These are phyloP conservation scores for Diplodia intermedia DNA, from an alignment of 2,329 filamentous ascomycete genomes.

Conservation along the genomic window DNA sequence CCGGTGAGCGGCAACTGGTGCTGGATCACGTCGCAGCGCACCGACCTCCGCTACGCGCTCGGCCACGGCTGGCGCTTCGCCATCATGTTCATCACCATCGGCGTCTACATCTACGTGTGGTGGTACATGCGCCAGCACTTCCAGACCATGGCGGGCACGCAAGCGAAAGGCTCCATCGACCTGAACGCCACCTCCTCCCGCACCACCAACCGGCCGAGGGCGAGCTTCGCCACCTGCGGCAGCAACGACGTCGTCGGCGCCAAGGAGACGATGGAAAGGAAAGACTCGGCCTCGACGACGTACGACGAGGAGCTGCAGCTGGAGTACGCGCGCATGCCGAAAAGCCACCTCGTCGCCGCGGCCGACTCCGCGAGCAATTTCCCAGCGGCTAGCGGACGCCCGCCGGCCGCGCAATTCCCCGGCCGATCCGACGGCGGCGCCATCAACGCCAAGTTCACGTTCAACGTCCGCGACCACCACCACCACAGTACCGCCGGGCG, in stretches of 20 bases:
- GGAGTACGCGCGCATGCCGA: background rate
- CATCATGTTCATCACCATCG: conserved; percentile 51
- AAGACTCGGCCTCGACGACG: background rate
- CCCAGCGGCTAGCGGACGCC: no score
- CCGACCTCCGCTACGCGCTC: conserved; percentile 53
- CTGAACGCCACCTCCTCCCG: background rate
- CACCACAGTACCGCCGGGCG: background rate
- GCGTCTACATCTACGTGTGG: conserved; percentile 55
- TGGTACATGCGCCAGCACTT: conserved; percentile 40
- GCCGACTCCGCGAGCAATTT: no score
- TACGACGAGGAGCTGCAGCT: conserved; percentile 12
- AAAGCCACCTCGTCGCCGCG: no score
- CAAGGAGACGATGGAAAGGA: background rate
- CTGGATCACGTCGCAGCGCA: conserved; percentile 51
- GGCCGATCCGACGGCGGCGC: background rate
- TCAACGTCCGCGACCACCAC: background rate
- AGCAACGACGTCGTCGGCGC: background rate
- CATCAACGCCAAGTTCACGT: background rate
- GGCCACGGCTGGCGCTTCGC: conserved; percentile 57
- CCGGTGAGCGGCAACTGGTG: conserved; percentile 59
- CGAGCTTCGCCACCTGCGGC: background rate
- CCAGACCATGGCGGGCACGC: background rate
- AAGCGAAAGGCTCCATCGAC: background rate
- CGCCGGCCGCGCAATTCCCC: background rate
- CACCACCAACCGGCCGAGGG: background rate